phyloP scores from a whole-genome alignment of 495 filamentous ascomycete genomes.

The Hamigera avellanea region DNA sequence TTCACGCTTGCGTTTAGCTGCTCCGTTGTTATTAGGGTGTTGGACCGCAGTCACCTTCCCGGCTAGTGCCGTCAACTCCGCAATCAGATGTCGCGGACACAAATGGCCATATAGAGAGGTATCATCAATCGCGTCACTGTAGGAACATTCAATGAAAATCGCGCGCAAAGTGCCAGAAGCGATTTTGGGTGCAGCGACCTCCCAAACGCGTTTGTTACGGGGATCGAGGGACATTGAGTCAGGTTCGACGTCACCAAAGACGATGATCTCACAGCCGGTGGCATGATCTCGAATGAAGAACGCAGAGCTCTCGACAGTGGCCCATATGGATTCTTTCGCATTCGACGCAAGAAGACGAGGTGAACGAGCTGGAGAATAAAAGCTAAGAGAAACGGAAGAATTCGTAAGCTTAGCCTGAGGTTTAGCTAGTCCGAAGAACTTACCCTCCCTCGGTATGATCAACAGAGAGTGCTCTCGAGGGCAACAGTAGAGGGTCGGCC shows the following conservation, averaged over 20 bases:
- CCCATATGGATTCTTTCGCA: conserved; percentile 20
- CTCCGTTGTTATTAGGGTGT: conserved; percentile 1
- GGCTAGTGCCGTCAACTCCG: conserved; percentile 65
- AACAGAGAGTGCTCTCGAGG: conserved; percentile 18
- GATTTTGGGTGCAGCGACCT: conserved; percentile 74
- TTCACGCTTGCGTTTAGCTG: conserved; percentile 23
- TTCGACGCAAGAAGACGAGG: conserved; percentile 11
- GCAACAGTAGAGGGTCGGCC: conserved; percentile 17
- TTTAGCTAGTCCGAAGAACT: conserved; percentile 1
- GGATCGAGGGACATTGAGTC: conserved; percentile 72
- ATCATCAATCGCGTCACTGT: conserved; percentile 63
- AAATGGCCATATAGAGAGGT: conserved; percentile 79
- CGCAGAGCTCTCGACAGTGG: conserved; percentile 66
- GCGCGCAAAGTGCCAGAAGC: conserved; percentile 53
- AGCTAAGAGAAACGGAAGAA: conserved; percentile 6
- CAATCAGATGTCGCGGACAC: conserved; percentile 64
- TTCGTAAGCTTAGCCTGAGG: background rate
- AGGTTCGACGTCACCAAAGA: conserved; percentile 94
- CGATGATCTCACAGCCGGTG: conserved; percentile 64
- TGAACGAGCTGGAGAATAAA: conserved; percentile 21
- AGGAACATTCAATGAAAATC: conserved; percentile 94
- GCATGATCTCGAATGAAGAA: conserved; percentile 75
- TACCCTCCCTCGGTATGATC: conserved; percentile 23
- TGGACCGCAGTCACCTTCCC: conserved; percentile 38
- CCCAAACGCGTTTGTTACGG: conserved; percentile 72